These are phyloP conservation scores for Talaromyces liani DNA, from an alignment of 495 filamentous ascomycete genomes.

Conservation along the genomic window DNA sequence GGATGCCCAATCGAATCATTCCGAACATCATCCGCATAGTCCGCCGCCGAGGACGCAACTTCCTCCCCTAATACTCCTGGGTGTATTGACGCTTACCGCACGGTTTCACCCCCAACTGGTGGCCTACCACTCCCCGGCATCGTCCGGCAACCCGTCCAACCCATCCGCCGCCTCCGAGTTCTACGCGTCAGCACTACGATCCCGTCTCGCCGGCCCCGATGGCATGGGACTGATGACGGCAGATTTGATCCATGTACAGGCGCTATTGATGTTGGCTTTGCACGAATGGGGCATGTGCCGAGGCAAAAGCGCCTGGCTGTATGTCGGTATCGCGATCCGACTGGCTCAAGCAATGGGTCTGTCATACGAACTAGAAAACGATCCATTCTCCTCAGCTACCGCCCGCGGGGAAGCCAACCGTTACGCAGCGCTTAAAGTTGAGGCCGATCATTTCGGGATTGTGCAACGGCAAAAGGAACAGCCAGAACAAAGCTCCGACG, in stretches of 20 bases:
- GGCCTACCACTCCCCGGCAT: constrained; percentile 50
- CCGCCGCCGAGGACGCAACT: constrained; percentile 35
- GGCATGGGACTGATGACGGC: constrained; percentile 46
- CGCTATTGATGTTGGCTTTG: constrained; percentile 71
- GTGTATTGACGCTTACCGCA: constrained; percentile 71
- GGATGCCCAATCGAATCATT: constrained; percentile 4
- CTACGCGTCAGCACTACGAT: constrained; percentile 65
- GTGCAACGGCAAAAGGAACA: constrained; percentile 24
- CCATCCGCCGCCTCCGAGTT: constrained; percentile 68
- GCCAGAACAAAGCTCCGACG: constrained; percentile 39
- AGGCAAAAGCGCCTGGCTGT: constrained; percentile 69
- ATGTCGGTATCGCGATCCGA: constrained; percentile 71
- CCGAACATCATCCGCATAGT: constrained; percentile 21
- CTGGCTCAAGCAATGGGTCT: constrained; percentile 64
- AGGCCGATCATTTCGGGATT: constrained; percentile 37
- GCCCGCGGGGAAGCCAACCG: constrained; percentile 30
- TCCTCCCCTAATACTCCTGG: constrained; percentile 62
- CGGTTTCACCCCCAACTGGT: constrained; percentile 68
- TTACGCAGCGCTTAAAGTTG: constrained; percentile 31
- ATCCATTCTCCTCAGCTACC: constrained; percentile 16
- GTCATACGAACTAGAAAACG: constrained; percentile 53
- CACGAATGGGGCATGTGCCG: constrained; percentile 81
- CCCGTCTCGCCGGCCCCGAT: constrained; percentile 50
- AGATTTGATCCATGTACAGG: constrained; percentile 65
- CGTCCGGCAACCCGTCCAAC: constrained; percentile 40